phyloP scores from a whole-genome alignment of 306 rosid genomes.

The Vigna hirtella region DNA sequence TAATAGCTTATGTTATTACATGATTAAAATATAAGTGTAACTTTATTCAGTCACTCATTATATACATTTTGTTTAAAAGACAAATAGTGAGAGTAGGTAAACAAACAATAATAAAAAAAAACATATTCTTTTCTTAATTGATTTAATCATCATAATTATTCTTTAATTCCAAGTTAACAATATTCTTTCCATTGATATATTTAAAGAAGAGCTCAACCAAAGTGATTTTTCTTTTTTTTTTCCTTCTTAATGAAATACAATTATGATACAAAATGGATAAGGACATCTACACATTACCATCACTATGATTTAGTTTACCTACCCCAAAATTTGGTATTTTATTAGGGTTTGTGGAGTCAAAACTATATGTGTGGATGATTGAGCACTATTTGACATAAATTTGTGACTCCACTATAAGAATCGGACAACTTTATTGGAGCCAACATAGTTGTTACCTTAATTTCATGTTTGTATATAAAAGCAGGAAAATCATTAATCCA shows the following conservation, averaged over 20 bases:
- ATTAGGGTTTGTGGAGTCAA: conserved; percentile 8
- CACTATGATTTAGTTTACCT: conserved; percentile 26
- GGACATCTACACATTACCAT: not conserved
- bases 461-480: conserved; percentile 13
- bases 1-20: no score
- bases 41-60: no score
- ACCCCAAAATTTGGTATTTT: not conserved
- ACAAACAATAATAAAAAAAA: no score
- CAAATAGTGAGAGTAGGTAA: no score
- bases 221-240: not conserved
- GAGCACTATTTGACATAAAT: not conserved
- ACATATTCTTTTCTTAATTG: no score
- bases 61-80: no score
- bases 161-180: conserved; percentile 6
- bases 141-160: no score
- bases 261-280: not conserved
- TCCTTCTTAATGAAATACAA: no score
- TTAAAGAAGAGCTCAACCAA: not conserved
- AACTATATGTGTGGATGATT: not conserved
- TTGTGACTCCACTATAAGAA: conserved; percentile 24
- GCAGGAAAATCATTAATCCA: conserved; percentile 8
- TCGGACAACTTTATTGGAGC: not conserved
- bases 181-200: not conserved
- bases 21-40: no score
- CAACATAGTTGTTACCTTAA: conserved; percentile 16